Percentiles rank a stretch among this genome's conserved stretches.
These are phyloP conservation scores for Lyophyllum atratum DNA, from an alignment of 768 basidiomycete genomes.

Conservation along the genomic window DNA sequence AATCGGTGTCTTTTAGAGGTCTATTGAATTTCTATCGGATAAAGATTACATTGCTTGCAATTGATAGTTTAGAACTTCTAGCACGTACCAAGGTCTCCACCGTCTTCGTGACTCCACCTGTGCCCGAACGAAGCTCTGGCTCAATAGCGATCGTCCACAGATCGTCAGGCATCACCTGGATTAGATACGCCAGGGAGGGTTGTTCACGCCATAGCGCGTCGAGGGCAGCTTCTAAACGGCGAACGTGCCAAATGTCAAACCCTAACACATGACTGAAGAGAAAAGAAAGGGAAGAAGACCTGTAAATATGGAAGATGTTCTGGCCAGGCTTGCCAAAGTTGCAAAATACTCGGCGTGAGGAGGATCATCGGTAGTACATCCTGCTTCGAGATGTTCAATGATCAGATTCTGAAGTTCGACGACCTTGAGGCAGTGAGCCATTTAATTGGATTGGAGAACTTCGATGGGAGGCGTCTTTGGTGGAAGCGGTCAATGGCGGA, in stretches of 20 bases:
- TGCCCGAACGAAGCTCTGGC: background rate
- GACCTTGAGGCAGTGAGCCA: no score
- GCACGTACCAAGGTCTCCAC: background rate
- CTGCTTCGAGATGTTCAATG: background rate
- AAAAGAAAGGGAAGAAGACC: background rate
- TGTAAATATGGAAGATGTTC: background rate
- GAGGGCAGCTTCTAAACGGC: background rate
- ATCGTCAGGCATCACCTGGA: conserved; percentile 2
- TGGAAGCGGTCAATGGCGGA: no score
- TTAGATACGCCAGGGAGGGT: background rate
- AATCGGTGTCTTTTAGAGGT: background rate
- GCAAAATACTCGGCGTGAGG: no score
- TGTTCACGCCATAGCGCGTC: conserved; percentile 1
- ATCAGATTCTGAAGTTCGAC: background rate
- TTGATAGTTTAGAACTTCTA: background rate
- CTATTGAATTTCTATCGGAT: no score
- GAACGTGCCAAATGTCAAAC: no score
- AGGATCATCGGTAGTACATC: background rate
- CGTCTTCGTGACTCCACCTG: background rate
- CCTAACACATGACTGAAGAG: background rate
- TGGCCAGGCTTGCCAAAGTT: background rate
- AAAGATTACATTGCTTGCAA: background rate
- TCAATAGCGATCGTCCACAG: background rate
- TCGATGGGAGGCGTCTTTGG: no score
- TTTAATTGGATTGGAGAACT: no score